phyloP scores from a whole-genome alignment of 2,329 filamentous ascomycete genomes.

The Clonostachys rhizophaga region DNA sequence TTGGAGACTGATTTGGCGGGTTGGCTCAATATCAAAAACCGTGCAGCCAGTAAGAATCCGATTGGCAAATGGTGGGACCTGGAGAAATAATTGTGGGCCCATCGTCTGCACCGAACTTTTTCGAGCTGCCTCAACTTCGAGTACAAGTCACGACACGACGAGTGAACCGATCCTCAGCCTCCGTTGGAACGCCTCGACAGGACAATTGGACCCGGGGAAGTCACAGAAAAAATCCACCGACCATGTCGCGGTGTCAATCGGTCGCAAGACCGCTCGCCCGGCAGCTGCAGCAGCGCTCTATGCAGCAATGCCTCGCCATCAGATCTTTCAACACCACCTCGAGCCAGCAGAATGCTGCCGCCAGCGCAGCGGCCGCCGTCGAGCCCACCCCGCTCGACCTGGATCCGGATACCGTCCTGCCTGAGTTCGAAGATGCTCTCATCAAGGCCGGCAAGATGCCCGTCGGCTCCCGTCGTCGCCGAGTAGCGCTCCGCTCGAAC shows the following conservation, averaged over 20 bases:
- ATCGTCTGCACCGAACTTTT: conserved; percentile 1
- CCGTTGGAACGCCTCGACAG: no score
- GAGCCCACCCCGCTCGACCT: conserved; percentile 35
- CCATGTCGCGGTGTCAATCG: conserved; percentile 57
- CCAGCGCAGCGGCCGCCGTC: not conserved
- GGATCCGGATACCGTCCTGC: conserved; percentile 66
- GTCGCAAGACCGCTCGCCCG: conserved; percentile 45
- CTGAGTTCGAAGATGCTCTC: conserved; percentile 55
- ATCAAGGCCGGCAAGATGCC: conserved; percentile 65
- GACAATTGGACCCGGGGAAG: no score
- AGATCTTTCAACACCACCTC: conserved; percentile 25
- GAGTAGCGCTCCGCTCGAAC: conserved; percentile 61
- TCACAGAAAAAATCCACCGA: not conserved
- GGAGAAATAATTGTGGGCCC: conserved; percentile 20
- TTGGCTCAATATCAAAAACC: not conserved
- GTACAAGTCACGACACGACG: no score
- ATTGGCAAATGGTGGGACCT: not conserved
- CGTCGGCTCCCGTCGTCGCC: conserved; percentile 79
- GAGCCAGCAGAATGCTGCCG: not conserved
- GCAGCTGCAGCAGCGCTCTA: conserved; percentile 10
- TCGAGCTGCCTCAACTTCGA: no score
- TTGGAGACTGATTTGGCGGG: no score
- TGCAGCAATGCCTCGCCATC: conserved; percentile 20
- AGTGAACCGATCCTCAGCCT: no score
- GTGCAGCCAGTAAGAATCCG: not conserved